Percentiles rank a stretch among this genome's conserved stretches.
Evolutionary conservation across 805 yeast genomes (phyloP).

Genomic region (Torulaspora delbrueckii): DNA sequence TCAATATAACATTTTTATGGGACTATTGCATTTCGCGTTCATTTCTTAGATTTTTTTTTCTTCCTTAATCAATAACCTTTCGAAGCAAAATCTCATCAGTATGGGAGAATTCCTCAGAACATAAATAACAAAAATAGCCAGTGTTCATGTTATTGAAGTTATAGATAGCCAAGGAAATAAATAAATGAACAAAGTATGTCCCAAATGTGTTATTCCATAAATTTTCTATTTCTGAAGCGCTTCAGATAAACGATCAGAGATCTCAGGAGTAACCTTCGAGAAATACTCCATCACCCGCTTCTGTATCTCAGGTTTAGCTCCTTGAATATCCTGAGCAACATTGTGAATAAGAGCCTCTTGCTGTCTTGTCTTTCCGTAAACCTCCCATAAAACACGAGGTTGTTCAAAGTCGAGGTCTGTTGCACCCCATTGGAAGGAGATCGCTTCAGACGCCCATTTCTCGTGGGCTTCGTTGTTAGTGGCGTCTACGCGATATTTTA

Average conservation of each 20-base stretch:
- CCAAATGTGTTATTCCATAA: not conserved
- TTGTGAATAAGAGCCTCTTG: slow-evolving; percentile 66
- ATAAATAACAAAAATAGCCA: not conserved
- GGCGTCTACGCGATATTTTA: slow-evolving; percentile 21
- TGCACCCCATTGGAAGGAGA: slow-evolving; percentile 62
- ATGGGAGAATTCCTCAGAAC: too few species aligned
- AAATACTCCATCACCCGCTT: slow-evolving; percentile 63
- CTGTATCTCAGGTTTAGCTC: slow-evolving; percentile 59
- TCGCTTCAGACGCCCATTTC: slow-evolving; percentile 59
- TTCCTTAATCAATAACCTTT: too few species aligned
- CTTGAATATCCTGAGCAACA: slow-evolving; percentile 53
- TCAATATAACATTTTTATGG: too few species aligned
- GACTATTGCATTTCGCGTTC: too few species aligned
- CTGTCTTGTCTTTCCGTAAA: slow-evolving; percentile 57
- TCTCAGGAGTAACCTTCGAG: slow-evolving; percentile 52
- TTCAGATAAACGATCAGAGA: slow-evolving; percentile 42
- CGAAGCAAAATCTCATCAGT: too few species aligned
- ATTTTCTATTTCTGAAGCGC: not conserved
- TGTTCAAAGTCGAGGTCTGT: slow-evolving; percentile 57
- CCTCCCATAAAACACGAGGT: slow-evolving; percentile 61
- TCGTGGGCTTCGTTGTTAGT: slow-evolving; percentile 45
- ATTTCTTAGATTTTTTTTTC: too few species aligned
- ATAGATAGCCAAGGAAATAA: not conserved
- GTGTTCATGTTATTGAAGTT: not conserved
- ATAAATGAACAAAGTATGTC: too few species aligned